Evolutionary conservation across 352 stramenopile genomes (phyloP), one percentile per base, ranked within the genome.

Genomic region (Thalassiosira mediterranea): DNA sequence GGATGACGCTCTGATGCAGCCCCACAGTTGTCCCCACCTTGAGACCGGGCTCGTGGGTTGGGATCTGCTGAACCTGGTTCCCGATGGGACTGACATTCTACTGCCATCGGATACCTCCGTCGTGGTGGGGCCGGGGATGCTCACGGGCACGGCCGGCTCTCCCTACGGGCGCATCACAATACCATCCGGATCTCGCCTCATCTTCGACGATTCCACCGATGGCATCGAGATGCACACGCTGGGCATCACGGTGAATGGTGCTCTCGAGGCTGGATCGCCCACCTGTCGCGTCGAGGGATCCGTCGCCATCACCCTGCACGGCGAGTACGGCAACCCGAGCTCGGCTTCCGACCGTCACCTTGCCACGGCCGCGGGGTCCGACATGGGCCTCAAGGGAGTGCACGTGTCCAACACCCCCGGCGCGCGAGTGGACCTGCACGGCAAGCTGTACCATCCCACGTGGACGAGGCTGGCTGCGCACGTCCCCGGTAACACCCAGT

Each of bases 221-320:
- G 53, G 25, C 0, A 84, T 84, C 28, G 42, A 40, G 5, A 1
- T 81, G 7, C 34, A 81, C 44, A 57, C 66, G 13, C 1, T 13
- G 15, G 77, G 77, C 15, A 88, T 90, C 8, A 25, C 52, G 3
- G 81, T 89, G 5, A 4, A 72, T 15, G 83, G 83, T 15, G 32
- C 63, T 21, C 59, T 90, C 4, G 17, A 23, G 17, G 53, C 68
- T 21, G 83, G 83, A 46, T 79, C 66, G 21, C 46, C 63, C 46
- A 84, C 63, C 32, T 90, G 83, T 51, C 80, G 67, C 13, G 44
- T 76, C 23, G n/a, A 73, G 19, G 69, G 34, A 21, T 17, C 63
- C 0, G n/a, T 90, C 1, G 72, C 32, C n/a, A 89, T 90, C 28
- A 87, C 78, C 2, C 65, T 89, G 7, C 68, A 84, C 47, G 81